Evolutionary conservation across 2,329 filamentous ascomycete genomes (phyloP), one percentile per base, ranked within the genome.

Genomic region (Trichophyton mentagrophytes): DNA sequence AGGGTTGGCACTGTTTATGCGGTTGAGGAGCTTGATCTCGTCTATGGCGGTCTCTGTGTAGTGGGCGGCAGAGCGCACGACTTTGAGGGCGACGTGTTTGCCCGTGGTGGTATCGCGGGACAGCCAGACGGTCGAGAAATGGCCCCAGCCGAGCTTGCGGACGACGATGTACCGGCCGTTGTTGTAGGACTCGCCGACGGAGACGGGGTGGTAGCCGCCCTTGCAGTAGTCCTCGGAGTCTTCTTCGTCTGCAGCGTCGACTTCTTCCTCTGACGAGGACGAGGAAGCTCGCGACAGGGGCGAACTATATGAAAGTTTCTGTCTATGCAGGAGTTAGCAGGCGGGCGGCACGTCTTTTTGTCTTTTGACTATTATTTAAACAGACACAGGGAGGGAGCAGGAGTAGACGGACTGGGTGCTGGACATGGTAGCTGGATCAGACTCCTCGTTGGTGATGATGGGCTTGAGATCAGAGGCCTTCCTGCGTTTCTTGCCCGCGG

Each of bases 211-310:
- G 75, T 97, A 99, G 63, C 93, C 93, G 70, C 93, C 93, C 77
- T 97, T 97, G 83, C 92, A 96, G 79, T 99, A 99, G 76, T 99
- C 93, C 76, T 97, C 92, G 56, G 90, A 96, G 76, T 99, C 93
- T 77, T 99, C 93, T 77, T 99, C 93, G 73, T 97, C 93, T 71
- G 91, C 92, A 44, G 92, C 95, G 72, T 93, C 91, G 70, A 96
- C 91, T 74, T 87, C 84, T 67, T 84, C 82, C 73, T 96, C 91
- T 76, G 92, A 90, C 67, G 84, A 85, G 55, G 88, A 88, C 61
- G 85, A 83, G 59, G 87, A 87, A 64, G 90, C 92, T 68, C 86
- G 81, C 80, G 77, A 68, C 61, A 75, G 70, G 61, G 73, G 74
- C 62, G 76, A 75, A 62, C 67, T 62, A 65, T 64, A 64, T 25